A percentile compares a stretch with the other conserved stretches of the same genome.
Evolutionary conservation across 2,329 filamentous ascomycete genomes (phyloP).

Genomic region (Diaporthe vexans): DNA sequence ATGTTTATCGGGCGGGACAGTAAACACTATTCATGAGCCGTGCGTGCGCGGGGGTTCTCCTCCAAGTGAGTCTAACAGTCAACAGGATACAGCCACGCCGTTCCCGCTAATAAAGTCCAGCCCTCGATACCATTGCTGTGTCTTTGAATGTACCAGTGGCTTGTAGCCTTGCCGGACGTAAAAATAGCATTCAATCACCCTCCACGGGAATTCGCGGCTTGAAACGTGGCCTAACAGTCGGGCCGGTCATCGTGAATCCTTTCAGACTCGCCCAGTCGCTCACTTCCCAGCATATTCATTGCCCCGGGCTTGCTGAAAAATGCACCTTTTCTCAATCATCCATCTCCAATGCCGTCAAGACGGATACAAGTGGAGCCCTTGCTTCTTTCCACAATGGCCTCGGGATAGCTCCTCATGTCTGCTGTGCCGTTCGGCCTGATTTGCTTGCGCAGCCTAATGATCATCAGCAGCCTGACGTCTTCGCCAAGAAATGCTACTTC

Average conservation of each 20-base stretch:
- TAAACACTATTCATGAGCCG: background rate
- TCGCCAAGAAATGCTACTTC: background rate
- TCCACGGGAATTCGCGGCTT: background rate
- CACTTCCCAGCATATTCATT: background rate
- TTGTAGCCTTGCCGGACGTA: background rate
- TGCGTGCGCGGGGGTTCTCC: background rate
- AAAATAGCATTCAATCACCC: background rate
- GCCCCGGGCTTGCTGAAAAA: background rate
- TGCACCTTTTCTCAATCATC: background rate
- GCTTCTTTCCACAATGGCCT: background rate
- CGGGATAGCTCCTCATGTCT: background rate
- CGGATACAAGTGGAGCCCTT: background rate
- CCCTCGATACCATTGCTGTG: background rate
- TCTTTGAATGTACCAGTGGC: accelerated
- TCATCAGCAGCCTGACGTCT: background rate
- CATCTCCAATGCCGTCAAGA: background rate
- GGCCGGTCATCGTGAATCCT: background rate
- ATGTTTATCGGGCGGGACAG: background rate
- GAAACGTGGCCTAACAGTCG: background rate
- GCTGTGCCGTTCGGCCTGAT: background rate
- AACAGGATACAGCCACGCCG: background rate
- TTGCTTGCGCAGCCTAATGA: too few relatives aligned
- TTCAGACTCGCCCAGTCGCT: background rate
- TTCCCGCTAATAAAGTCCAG: background rate
- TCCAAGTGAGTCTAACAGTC: too few relatives aligned